Evolutionary conservation across 352 stramenopile genomes (phyloP).

Genomic region (Lagenidium sp.): DNA sequence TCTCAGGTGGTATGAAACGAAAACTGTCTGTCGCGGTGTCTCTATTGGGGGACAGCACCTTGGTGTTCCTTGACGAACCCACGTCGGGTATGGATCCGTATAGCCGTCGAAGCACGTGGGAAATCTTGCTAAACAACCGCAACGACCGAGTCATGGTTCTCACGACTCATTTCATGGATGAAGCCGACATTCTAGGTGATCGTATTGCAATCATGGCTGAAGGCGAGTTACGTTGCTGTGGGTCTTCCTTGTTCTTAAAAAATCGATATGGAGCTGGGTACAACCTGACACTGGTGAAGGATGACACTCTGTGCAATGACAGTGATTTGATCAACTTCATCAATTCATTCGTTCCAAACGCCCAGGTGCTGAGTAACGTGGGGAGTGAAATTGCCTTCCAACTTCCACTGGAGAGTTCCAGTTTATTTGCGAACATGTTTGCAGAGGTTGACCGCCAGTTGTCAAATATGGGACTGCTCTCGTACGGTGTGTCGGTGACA

Average conservation of each 20-base stretch:
- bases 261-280: slow-evolving; percentile 61
- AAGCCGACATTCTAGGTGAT: slow-evolving; percentile 77
- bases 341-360: slow-evolving; percentile 21
- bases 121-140: slow-evolving; percentile 41
- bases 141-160: slow-evolving; percentile 64
- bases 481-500: slow-evolving; percentile 86
- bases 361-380: slow-evolving; percentile 66
- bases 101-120: slow-evolving; percentile 87
- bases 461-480: slow-evolving; percentile 28
- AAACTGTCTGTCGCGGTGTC: slow-evolving; percentile 87
- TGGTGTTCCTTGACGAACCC: slow-evolving; percentile 88
- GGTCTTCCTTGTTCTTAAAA: slow-evolving; percentile 75
- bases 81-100: slow-evolving; percentile 96
- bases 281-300: slow-evolving; percentile 58
- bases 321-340: slow-evolving; percentile 34
- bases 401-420: slow-evolving; percentile 44
- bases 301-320: slow-evolving; percentile 21
- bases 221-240: slow-evolving; percentile 58
- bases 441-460: slow-evolving; percentile 44
- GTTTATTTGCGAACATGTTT: slow-evolving; percentile 61
- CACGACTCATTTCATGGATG: slow-evolving; percentile 94
- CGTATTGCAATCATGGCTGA: slow-evolving; percentile 76
- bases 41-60: slow-evolving; percentile 78
- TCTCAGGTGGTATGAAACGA: slow-evolving; percentile 88
- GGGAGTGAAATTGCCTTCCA: slow-evolving; percentile 75